Evolutionary conservation across 2,329 filamentous ascomycete genomes (phyloP).

Genomic region (Colletotrichum acutatum): DNA sequence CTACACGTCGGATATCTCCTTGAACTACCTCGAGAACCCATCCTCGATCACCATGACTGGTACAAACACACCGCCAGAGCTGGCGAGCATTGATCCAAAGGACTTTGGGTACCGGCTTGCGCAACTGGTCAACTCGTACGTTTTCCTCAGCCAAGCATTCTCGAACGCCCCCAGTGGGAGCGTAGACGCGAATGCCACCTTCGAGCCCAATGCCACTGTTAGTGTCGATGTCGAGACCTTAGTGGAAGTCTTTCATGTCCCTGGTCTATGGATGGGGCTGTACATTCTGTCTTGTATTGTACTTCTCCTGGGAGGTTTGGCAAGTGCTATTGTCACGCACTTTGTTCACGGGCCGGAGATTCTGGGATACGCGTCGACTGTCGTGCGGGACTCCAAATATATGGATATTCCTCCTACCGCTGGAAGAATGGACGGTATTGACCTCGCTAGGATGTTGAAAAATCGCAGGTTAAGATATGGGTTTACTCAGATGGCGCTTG

Average conservation of each 20-base stretch:
- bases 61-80: too few species aligned
- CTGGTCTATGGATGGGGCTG: neutral
- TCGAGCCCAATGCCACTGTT: constrained; percentile 10
- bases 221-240: neutral
- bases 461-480: constrained; percentile 3
- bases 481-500: neutral
- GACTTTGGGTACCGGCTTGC: constrained; percentile 4
- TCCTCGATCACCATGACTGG: neutral
- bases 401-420: neutral
- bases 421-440: constrained; percentile 1
- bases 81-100: neutral
- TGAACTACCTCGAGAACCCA: constrained; percentile 17
- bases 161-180: neutral
- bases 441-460: neutral
- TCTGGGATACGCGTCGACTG: constrained; percentile 7
- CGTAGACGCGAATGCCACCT: neutral
- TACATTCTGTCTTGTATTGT: constrained; percentile 14
- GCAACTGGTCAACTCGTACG: constrained; percentile 16
- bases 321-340: constrained; percentile 1
- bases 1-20: constrained; percentile 1
- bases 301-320: neutral
- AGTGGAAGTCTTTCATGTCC: constrained; percentile 4
- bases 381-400: constrained; percentile 11
- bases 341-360: constrained; percentile 1
- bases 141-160: constrained; percentile 14